Evolutionary conservation across 768 basidiomycete species (phyloP), one percentile per base, ranked within the genome.

Genomic region (Leccinum obscurum): DNA sequence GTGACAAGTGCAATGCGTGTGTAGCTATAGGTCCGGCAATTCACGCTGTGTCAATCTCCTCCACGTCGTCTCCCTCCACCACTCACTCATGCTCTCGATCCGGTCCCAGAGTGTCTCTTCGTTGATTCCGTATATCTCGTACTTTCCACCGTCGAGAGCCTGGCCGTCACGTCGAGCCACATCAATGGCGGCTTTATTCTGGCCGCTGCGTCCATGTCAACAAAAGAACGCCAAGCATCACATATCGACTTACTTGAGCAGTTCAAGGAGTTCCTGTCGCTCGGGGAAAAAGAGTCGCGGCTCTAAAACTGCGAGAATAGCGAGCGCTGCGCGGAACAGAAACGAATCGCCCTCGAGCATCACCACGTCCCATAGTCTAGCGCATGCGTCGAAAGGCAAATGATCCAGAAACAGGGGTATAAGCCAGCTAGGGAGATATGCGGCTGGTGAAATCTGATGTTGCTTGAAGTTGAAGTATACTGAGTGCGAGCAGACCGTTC

Each of bases 401-500:
- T 94, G 92, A 63, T 92, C 82, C 39, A 93, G 74, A 71, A 93
- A 96, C 15, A 94, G 76, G 0, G 93, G 85, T 32, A 89, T 68
- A 28, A 96, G 66, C 94, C 94, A 96, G 59, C 87, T 86, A 0
- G 81, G 84, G 15, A 96, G 79, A 77, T 95, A 96, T n/a, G 86
- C 81, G 3, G 86, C 77, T 2, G 94, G 93, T 1, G 93, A 89
- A 68, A 96, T 85, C 63, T 94, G 92, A 70, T 95, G 92, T 67
- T 94, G 92, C 71, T 95, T 93, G 76, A 95, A 95, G 76, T 95
- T 95, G 77, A 93, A 92, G 72, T 93, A 95, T 62, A 96, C 93
- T 94, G 52, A 14, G 14, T 57, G 32, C 52, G 39, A 34, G 57
- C 15, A 54, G 54, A 60, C 34, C 5, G 22, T 26, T 62, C 41